phyloP scores from a whole-genome alignment of 768 basidiomycete species.

The Boletus tylopilopsis region DNA sequence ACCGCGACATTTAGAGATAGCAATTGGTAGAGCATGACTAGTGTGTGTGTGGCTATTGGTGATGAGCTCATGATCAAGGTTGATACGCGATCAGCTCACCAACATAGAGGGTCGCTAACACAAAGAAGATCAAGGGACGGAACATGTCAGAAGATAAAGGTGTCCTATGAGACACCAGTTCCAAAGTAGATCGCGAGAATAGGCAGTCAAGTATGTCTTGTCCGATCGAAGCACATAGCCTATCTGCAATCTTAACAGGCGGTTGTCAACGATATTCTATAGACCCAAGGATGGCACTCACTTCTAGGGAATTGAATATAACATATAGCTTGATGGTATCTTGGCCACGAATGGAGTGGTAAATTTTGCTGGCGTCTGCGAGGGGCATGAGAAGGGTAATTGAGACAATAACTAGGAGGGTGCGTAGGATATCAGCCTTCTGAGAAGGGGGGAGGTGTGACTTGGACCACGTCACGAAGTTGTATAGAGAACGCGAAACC shows the following conservation, averaged over 20 bases:
- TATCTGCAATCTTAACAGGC: constrained; percentile 79
- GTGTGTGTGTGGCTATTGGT: constrained; percentile 70
- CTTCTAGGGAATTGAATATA: constrained; percentile 97
- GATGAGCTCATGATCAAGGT: background rate
- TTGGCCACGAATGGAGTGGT: constrained; percentile 95
- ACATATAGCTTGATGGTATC: constrained; percentile 99
- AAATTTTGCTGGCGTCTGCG: constrained; percentile 96
- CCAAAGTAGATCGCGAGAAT: constrained; percentile 89
- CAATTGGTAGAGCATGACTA: constrained; percentile 96
- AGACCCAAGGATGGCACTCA: constrained; percentile 36
- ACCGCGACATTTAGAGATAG: constrained; percentile 95
- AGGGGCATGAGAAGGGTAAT: constrained; percentile 72
- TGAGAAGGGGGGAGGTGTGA: constrained; percentile 77
- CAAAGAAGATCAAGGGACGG: constrained; percentile 80
- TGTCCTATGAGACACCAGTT: constrained; percentile 59
- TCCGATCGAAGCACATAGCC: constrained; percentile 92
- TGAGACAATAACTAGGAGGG: constrained; percentile 69
- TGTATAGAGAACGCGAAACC: constrained; percentile 48
- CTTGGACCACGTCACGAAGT: constrained; percentile 46
- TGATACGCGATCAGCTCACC: constrained; percentile 43
- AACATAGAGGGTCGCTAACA: constrained; percentile 77
- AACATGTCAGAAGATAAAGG: constrained; percentile 63
- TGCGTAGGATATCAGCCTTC: constrained; percentile 89
- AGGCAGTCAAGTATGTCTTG: constrained; percentile 97
- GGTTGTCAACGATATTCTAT: background rate